Evolutionary conservation across 106 monocot species (phyloP).

Genomic region (Acanthochlamys bracteata): DNA sequence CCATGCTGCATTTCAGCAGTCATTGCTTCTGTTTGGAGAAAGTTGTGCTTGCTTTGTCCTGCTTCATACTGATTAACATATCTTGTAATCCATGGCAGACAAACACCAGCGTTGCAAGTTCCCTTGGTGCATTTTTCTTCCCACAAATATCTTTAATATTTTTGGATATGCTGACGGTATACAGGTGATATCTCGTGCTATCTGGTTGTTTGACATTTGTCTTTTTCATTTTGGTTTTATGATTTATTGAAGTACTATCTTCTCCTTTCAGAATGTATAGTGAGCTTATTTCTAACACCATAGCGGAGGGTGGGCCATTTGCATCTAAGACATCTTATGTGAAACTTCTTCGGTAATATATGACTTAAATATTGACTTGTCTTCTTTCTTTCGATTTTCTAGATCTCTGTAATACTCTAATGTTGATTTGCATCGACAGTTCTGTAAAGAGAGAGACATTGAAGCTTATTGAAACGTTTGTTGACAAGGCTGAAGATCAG

Average conservation of each 20-base stretch:
- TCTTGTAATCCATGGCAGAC: slow-evolving; percentile 38
- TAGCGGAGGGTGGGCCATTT: slow-evolving; percentile 92
- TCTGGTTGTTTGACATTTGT: neutral
- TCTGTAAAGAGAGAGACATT: slow-evolving; percentile 97
- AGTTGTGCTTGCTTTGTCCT: too few relatives aligned
- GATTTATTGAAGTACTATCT: neutral
- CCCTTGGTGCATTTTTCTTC: slow-evolving; percentile 85
- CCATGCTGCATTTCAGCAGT: too few relatives aligned
- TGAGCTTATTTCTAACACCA: slow-evolving; percentile 91
- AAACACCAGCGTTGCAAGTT: slow-evolving; percentile 88
- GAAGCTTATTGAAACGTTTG: slow-evolving; percentile 93
- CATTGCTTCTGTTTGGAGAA: too few relatives aligned
- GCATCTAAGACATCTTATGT: slow-evolving; percentile 94
- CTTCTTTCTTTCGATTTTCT: neutral
- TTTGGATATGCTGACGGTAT: slow-evolving; percentile 96
- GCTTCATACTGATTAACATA: too few relatives aligned
- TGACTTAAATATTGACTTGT: neutral
- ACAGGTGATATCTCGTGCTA: slow-evolving; percentile 37
- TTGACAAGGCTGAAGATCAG: slow-evolving; percentile 96
- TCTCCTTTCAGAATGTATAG: slow-evolving; percentile 87
- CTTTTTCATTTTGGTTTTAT: neutral
- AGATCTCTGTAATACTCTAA: neutral
- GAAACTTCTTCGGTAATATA: slow-evolving; percentile 73
- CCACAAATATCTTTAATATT: slow-evolving; percentile 92
- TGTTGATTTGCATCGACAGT: slow-evolving; percentile 22